Conservation (phyloP, 495 filamentous ascomycete genomes). For the Umbilicaria muhlenbergii region DNA sequence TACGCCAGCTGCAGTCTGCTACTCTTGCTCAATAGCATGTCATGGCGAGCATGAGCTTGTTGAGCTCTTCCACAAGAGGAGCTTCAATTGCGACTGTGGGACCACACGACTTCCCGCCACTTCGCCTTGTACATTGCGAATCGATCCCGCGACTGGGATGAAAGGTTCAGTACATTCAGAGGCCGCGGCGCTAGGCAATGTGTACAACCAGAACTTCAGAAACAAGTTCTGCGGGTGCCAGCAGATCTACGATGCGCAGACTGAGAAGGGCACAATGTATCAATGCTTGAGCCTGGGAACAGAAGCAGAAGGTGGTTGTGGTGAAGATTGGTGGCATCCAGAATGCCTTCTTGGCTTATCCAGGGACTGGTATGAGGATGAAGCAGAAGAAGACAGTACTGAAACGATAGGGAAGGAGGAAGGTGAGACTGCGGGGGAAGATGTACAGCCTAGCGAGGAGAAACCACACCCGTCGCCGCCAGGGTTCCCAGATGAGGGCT, state of each 20-base stretch:
- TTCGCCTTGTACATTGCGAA: slow-evolving; percentile 60
- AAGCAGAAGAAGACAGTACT: slow-evolving; percentile 10
- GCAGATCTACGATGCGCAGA: slow-evolving; percentile 66
- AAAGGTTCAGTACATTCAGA: slow-evolving; percentile 68
- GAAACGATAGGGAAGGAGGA: slow-evolving; percentile 5
- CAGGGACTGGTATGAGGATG: slow-evolving; percentile 25
- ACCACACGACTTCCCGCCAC: slow-evolving; percentile 60
- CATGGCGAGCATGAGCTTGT: slow-evolving; percentile 91
- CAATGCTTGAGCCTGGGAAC: slow-evolving; percentile 84
- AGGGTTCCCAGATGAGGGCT: slow-evolving; percentile 62
- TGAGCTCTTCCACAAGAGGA: slow-evolving; percentile 88
- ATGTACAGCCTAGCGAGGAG: slow-evolving; percentile 27
- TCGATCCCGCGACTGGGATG: slow-evolving; percentile 52
- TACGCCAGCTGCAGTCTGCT: slow-evolving; percentile 75
- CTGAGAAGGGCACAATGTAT: slow-evolving; percentile 97
- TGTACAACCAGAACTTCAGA: slow-evolving; percentile 87
- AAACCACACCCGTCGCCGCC: slow-evolving; percentile 49
- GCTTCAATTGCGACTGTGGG: slow-evolving; percentile 95
- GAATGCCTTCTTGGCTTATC: slow-evolving; percentile 77
- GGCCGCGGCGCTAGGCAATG: slow-evolving; percentile 53
- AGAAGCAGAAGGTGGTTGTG: slow-evolving; percentile 70
- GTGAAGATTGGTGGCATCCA: slow-evolving; percentile 99
- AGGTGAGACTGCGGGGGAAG: slow-evolving; percentile 22
- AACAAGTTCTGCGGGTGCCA: slow-evolving; percentile 87
- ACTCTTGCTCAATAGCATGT: slow-evolving; percentile 90